These are phyloP conservation scores for Fusarium stilboides DNA, from an alignment of 2,329 filamentous ascomycete genomes.

Conservation along the genomic window DNA sequence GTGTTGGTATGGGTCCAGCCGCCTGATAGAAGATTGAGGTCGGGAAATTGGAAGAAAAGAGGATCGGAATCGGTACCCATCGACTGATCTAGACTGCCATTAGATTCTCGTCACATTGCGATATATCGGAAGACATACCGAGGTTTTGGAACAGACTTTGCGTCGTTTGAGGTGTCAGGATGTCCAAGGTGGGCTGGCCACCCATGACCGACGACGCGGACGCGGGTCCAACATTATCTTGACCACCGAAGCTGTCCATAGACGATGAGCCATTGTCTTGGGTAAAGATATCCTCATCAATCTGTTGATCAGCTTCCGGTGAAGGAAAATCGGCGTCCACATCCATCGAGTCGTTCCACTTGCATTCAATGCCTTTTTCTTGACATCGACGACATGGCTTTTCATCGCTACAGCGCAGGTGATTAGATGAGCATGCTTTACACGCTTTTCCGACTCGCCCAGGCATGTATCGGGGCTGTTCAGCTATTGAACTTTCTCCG, in stretches of 20 bases:
- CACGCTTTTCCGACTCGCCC: slow-evolving; percentile 50
- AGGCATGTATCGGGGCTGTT: slow-evolving; percentile 33
- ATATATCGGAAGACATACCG: neutral
- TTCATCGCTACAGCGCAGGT: slow-evolving; percentile 51
- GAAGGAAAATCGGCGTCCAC: slow-evolving; percentile 28
- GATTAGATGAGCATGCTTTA: slow-evolving; percentile 49
- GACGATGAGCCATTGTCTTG: slow-evolving; percentile 5
- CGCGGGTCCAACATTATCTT: neutral
- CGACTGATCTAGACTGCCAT: slow-evolving; percentile 9
- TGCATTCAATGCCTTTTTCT: slow-evolving; percentile 49
- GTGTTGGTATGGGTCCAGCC: slow-evolving; percentile 14
- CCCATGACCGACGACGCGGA: slow-evolving; percentile 21
- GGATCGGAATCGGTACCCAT: slow-evolving; percentile 15
- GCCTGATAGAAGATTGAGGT: slow-evolving; percentile 43
- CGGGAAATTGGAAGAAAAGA: slow-evolving; percentile 34
- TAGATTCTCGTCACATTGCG: neutral
- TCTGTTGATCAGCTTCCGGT: slow-evolving; percentile 21
- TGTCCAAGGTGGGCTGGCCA: slow-evolving; percentile 13
- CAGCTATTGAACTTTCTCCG: slow-evolving; percentile 11
- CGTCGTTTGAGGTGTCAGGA: slow-evolving; percentile 28
- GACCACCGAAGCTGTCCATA: slow-evolving; percentile 4
- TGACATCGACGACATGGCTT: slow-evolving; percentile 52
- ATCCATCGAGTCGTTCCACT: slow-evolving; percentile 40
- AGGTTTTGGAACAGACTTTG: slow-evolving; percentile 30
- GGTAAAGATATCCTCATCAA: slow-evolving; percentile 10